Base-by-base conservation (phyloP, 1,139 yeast species). In the Blastobotrys persicus region DNA sequence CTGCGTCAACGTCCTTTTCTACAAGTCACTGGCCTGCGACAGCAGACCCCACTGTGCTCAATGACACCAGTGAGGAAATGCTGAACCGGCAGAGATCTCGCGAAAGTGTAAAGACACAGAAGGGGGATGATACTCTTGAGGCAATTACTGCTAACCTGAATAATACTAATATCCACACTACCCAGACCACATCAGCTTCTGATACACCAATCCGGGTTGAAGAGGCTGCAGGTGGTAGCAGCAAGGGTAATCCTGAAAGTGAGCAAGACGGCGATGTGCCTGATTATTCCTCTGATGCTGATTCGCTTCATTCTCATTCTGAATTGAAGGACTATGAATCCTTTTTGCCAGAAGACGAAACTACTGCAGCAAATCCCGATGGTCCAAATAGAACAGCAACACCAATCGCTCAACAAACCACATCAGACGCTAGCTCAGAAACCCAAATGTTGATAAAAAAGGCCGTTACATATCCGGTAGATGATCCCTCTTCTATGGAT, bases 401-500 rank as follows among this genome's bases (percentile, higher is more conserved):
- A 3, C 17, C 19, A 5, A 23, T 26, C 16, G 32, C 12, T 28
- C 16, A n/a, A 14, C 12, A 34, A 44, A 6, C 12, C 28, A 31
- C 19, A 43, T 43, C 37, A 20, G 35, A 20, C 12, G 18, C 35
- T 31, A 42, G 23, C 31, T 11, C 31, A 9, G 31, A 13, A 39
- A 48, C 35, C 23, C 51, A 19, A 12, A 28, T 40, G 23, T 14
- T 48, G 13, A 45, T 48, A 5, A 46, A 48, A 35, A 34, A 38
- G 19, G 51, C 51, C 1, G 51, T 48, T 2, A 48, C 51, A 3
- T 48, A 48, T 31, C 48, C 51, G 11, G 34, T 31, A 14, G 33
- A 40, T 6, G 34, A 40, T 14, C n/a, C 34, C 23, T 14, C 19
- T n/a, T 13, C 20, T 14, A 13, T 16, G 31, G 32, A 40, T 40